phyloP scores from a whole-genome alignment of 2,329 filamentous ascomycete genomes.

The Paramyrothecium sp. region DNA sequence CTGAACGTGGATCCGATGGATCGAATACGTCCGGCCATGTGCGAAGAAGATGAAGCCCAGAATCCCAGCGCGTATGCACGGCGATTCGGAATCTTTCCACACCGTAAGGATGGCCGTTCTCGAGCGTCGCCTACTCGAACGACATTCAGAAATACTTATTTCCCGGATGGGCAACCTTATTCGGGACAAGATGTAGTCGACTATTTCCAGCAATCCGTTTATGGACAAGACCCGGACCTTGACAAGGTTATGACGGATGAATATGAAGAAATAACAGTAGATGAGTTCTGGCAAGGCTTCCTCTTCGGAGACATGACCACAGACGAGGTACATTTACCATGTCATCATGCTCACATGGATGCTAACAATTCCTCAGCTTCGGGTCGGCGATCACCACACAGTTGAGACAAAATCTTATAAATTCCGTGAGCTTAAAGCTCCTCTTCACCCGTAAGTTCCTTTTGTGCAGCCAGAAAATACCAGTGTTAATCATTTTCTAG shows the following conservation, averaged over 20 bases:
- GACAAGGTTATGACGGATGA: constrained; percentile 5
- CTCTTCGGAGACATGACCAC: constrained; percentile 26
- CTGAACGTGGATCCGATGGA: constrained; percentile 14
- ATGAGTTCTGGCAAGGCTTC: constrained; percentile 27
- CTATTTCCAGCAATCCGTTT: constrained; percentile 13
- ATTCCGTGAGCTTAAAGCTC: constrained; percentile 13
- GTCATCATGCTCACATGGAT: neutral
- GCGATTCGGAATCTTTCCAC: constrained; percentile 26
- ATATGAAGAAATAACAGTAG: constrained; percentile 20
- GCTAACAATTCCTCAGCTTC: neutral
- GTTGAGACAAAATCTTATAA: neutral
- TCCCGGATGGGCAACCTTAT: neutral
- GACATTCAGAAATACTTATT: constrained; percentile 11
- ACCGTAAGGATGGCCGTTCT: constrained; percentile 25
- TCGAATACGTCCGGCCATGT: constrained; percentile 19
- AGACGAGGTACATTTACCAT: constrained; percentile 20
- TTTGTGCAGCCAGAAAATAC: too few species aligned
- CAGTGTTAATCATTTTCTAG: too few species aligned
- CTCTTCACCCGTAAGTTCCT: constrained; percentile 17
- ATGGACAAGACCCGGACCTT: constrained; percentile 6
- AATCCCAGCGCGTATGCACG: constrained; percentile 23
- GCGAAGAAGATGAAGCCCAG: constrained; percentile 14
- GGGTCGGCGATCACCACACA: neutral
- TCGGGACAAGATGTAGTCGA: constrained; percentile 17
- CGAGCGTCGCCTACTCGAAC: constrained; percentile 24